These are phyloP conservation scores for Epichloe typhina DNA, from an alignment of 2,329 filamentous ascomycete genomes.

Conservation along the genomic window DNA sequence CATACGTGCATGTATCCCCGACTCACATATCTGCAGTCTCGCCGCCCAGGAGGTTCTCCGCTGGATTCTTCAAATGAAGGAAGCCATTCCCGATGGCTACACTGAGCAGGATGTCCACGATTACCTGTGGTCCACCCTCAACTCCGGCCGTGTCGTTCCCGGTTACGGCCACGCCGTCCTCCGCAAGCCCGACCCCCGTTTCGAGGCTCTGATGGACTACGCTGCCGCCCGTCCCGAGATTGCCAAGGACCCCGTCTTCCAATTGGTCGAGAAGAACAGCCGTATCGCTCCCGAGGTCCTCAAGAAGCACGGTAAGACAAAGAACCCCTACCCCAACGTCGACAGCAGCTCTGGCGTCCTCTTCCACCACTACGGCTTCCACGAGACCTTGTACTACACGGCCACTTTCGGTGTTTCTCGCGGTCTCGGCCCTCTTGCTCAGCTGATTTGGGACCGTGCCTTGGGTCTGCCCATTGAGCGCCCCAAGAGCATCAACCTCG, in stretches of 20 bases:
- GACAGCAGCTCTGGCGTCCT: slow-evolving; percentile 87
- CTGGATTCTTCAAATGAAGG: slow-evolving; percentile 95
- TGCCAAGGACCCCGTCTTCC: slow-evolving; percentile 76
- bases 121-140: slow-evolving; percentile 87
- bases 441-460: slow-evolving; percentile 92
- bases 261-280: slow-evolving; percentile 85
- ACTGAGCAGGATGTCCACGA: slow-evolving; percentile 69
- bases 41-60: slow-evolving; percentile 94
- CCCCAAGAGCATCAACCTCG: slow-evolving; percentile 92
- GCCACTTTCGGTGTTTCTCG: slow-evolving; percentile 57
- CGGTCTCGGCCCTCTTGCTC: slow-evolving; percentile 75
- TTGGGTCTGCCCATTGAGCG: slow-evolving; percentile 91
- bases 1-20: background rate
- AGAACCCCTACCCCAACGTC: slow-evolving; percentile 96
- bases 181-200: slow-evolving; percentile 91
- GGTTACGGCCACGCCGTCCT: slow-evolving; percentile 94
- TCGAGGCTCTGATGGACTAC: slow-evolving; percentile 94
- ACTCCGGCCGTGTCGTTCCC: slow-evolving; percentile 85
- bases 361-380: slow-evolving; percentile 97
- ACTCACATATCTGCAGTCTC: slow-evolving; percentile 36
- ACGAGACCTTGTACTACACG: slow-evolving; percentile 90
- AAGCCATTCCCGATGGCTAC: slow-evolving; percentile 65
- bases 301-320: slow-evolving; percentile 93
- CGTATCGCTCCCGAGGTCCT: slow-evolving; percentile 83
- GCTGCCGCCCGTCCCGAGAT: slow-evolving; percentile 77